These are phyloP conservation scores for Musa troglodytarum DNA, from an alignment of 176 grass and related monocot genomes.

Conservation along the genomic window DNA sequence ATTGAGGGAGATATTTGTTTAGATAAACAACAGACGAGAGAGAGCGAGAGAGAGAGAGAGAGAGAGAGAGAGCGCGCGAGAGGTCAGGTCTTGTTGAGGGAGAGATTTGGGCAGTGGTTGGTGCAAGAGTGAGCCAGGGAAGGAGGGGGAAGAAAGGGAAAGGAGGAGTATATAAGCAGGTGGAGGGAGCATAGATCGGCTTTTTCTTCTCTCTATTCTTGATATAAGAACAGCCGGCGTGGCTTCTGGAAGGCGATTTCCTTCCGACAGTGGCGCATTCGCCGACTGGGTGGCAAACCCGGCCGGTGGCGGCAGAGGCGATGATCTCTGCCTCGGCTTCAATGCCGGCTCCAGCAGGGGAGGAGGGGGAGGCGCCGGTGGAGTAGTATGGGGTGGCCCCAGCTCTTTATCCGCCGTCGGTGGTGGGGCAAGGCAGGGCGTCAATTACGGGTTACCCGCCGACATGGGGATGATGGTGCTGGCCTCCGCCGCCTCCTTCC, in stretches of 20 bases:
- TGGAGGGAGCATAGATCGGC: not conserved
- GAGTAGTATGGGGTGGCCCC: not conserved
- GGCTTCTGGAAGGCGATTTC: slow-evolving; percentile 84
- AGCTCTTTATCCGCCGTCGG: slow-evolving; percentile 2
- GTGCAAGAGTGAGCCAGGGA: not conserved
- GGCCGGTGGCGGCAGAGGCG: slow-evolving; percentile 39
- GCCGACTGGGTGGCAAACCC: slow-evolving; percentile 61
- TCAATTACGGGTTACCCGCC: slow-evolving; percentile 61
- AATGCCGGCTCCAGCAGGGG: slow-evolving; percentile 45
- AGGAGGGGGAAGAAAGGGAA: not conserved
- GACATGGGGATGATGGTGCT: slow-evolving; percentile 61
- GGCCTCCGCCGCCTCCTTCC: slow-evolving; percentile 41
- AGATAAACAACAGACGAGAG: not conserved
- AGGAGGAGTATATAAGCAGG: not conserved
- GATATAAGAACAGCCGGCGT: slow-evolving; percentile 38
- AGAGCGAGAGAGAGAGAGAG: not conserved
- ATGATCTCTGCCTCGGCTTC: slow-evolving; percentile 89
- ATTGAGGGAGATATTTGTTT: not conserved
- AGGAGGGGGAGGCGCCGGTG: slow-evolving; percentile 6
- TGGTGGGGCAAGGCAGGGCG: slow-evolving; percentile 22
- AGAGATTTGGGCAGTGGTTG: slow-evolving; percentile 5
- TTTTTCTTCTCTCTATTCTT: slow-evolving; percentile 1
- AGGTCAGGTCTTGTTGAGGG: not conserved
- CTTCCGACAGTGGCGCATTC: slow-evolving; percentile 67
- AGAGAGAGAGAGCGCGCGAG: slow-evolving; percentile 7